These are phyloP conservation scores for Lasiodiplodia theobromae DNA, from an alignment of 2,329 filamentous ascomycete genomes.

Conservation along the genomic window DNA sequence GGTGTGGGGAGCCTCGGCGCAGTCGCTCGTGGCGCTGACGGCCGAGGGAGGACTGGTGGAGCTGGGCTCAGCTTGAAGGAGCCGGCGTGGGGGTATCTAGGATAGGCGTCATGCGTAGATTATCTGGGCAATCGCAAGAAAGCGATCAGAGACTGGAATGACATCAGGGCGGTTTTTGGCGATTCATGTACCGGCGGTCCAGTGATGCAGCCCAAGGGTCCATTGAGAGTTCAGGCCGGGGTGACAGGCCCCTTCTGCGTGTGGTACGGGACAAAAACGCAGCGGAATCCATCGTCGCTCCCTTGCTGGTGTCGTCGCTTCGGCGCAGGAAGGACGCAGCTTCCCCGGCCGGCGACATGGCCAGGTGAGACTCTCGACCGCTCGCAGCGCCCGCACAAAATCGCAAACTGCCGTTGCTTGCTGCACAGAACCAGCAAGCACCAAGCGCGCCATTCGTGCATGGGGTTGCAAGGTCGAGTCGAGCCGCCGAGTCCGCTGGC, in stretches of 20 bases:
- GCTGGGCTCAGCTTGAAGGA: conserved; percentile 63
- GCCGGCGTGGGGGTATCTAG: conserved; percentile 33
- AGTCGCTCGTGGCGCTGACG: conserved; percentile 77
- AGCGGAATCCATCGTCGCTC: background rate
- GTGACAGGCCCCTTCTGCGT: background rate
- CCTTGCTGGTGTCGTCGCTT: background rate
- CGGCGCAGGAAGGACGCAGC: background rate
- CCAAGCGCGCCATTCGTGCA: background rate
- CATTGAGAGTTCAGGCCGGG: background rate
- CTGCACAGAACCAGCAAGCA: background rate
- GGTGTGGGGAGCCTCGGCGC: conserved; percentile 78
- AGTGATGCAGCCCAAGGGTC: background rate
- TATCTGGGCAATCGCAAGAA: conserved; percentile 11
- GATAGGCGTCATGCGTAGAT: conserved; percentile 32
- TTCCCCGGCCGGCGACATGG: background rate
- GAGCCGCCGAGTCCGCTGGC: background rate
- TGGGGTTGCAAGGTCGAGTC: background rate
- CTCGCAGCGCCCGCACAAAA: conserved; percentile 15
- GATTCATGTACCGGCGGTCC: background rate
- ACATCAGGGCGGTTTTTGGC: conserved; percentile 15
- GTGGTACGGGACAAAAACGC: background rate
- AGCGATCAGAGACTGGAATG: conserved; percentile 25
- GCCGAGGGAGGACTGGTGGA: conserved; percentile 77
- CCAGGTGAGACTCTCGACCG: background rate
- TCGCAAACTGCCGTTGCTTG: background rate